Percentiles rank a stretch among this genome's conserved stretches.
These are phyloP conservation scores for Suillus discolor DNA, from an alignment of 768 basidiomycete genomes.

Conservation along the genomic window DNA sequence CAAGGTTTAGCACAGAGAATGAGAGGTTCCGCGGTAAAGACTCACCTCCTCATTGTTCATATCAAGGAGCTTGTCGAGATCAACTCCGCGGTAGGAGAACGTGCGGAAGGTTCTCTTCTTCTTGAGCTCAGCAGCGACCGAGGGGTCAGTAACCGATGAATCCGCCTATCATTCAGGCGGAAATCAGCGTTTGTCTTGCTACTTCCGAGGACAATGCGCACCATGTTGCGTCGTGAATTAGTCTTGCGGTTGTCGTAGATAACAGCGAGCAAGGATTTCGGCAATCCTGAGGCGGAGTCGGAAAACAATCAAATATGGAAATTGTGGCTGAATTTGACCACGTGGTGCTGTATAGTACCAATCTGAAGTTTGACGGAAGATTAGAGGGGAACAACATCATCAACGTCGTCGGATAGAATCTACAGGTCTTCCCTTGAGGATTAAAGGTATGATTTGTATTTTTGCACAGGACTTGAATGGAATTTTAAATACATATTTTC, in stretches of 20 bases:
- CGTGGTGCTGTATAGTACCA: slow-evolving; percentile 67
- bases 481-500: slow-evolving; percentile 16
- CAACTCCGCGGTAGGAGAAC: slow-evolving; percentile 97
- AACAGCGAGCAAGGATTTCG: slow-evolving; percentile 16
- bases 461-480: background rate
- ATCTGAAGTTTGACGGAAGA: slow-evolving; percentile 14
- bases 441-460: slow-evolving; percentile 57
- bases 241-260: slow-evolving; percentile 30
- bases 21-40: background rate
- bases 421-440: slow-evolving; percentile 92
- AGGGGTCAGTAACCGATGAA: slow-evolving; percentile 83
- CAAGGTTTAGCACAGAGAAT: background rate
- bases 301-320: slow-evolving; percentile 29
- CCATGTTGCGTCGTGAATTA: slow-evolving; percentile 36
- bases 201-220: slow-evolving; percentile 14
- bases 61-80: slow-evolving; percentile 98
- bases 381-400: slow-evolving; percentile 23
- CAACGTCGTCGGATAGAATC: slow-evolving; percentile 79
- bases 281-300: slow-evolving; percentile 23
- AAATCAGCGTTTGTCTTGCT: slow-evolving; percentile 1
- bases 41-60: slow-evolving; percentile 93
- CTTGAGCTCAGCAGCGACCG: slow-evolving; percentile 95
- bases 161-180: slow-evolving; percentile 63
- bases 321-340: slow-evolving; percentile 44
- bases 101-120: slow-evolving; percentile 99